phyloP scores from a whole-genome alignment of 2,329 filamentous ascomycete species.

The Xylariomycetidae sp. region DNA sequence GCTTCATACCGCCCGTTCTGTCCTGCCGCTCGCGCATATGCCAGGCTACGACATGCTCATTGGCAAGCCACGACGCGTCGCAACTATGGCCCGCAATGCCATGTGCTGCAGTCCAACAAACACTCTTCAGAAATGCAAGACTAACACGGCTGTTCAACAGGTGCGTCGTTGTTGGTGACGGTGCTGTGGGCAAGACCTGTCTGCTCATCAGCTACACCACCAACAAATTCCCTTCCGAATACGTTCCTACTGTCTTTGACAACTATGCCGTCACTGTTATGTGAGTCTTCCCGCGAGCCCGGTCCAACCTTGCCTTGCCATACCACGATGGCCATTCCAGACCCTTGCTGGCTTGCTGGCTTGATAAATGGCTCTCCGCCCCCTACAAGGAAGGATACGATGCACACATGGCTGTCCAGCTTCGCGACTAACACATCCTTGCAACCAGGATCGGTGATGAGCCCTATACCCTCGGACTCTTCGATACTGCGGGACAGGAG shows the following conservation, averaged over 20 bases:
- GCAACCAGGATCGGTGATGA: constrained; percentile 94
- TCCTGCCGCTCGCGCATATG: constrained; percentile 4
- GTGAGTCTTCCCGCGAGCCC: constrained; percentile 65
- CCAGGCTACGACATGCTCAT: constrained; percentile 8
- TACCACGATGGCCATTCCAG: not conserved
- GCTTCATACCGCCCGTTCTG: constrained; percentile 1
- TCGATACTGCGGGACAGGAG: constrained; percentile 98
- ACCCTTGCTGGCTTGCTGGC: not conserved
- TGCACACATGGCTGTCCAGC: not conserved
- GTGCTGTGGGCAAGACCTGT: constrained; percentile 99
- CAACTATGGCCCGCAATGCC: no score
- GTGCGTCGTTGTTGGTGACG: constrained; percentile 98
- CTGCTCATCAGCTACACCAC: constrained; percentile 98
- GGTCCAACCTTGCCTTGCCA: no score
- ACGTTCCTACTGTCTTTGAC: constrained; percentile 98
- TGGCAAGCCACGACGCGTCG: constrained; percentile 8
- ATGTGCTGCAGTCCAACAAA: no score
- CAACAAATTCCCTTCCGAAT: constrained; percentile 99
- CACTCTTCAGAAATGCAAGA: no score
- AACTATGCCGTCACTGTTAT: constrained; percentile 99
- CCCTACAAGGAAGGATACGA: constrained; percentile 1
- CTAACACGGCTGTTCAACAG: no score
- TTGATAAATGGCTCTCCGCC: no score
- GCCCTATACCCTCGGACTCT: constrained; percentile 93
- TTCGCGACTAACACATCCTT: constrained; percentile 10